These are phyloP conservation scores for Candida tetrigidarum DNA, from an alignment of 1,139 yeast species.

Conservation along the genomic window DNA sequence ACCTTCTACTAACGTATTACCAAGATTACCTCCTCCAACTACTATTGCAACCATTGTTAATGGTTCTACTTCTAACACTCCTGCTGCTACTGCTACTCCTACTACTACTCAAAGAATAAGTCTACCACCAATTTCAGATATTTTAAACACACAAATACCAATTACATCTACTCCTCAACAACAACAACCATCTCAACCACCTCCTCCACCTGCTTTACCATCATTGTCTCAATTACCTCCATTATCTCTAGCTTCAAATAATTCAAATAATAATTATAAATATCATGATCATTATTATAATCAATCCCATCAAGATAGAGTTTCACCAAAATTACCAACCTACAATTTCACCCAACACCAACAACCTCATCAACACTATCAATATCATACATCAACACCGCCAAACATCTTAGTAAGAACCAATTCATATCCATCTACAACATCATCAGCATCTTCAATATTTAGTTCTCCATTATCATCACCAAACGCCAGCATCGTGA, in stretches of 20 bases:
- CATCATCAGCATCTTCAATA: slow-evolving; percentile 8
- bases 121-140: slow-evolving; percentile 43
- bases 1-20: slow-evolving; percentile 3
- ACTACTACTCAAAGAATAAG: slow-evolving; percentile 23
- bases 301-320: slow-evolving; percentile 5
- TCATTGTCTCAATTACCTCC: slow-evolving; percentile 11
- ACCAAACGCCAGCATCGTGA: background rate
- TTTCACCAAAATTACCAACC: slow-evolving; percentile 11
- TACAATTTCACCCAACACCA: slow-evolving; percentile 5
- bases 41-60: background rate
- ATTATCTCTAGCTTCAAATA: slow-evolving; percentile 2
- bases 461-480: slow-evolving; percentile 8
- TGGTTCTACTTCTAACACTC: background rate
- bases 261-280: slow-evolving; percentile 3
- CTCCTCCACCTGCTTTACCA: slow-evolving; percentile 8
- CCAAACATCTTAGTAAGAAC: slow-evolving; percentile 6
- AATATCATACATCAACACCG: slow-evolving; percentile 6
- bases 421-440: slow-evolving; percentile 6
- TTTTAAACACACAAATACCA: slow-evolving; percentile 20
- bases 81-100: background rate
- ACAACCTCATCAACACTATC: slow-evolving; percentile 12
- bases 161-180: slow-evolving; percentile 11
- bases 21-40: background rate
- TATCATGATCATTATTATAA: slow-evolving; percentile 11
- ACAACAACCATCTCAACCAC: slow-evolving; percentile 2